Percentiles rank a stretch among this genome's conserved stretches.
Conservation (phyloP, 2,329 filamentous ascomycete species). For the Coniella vitis region DNA sequence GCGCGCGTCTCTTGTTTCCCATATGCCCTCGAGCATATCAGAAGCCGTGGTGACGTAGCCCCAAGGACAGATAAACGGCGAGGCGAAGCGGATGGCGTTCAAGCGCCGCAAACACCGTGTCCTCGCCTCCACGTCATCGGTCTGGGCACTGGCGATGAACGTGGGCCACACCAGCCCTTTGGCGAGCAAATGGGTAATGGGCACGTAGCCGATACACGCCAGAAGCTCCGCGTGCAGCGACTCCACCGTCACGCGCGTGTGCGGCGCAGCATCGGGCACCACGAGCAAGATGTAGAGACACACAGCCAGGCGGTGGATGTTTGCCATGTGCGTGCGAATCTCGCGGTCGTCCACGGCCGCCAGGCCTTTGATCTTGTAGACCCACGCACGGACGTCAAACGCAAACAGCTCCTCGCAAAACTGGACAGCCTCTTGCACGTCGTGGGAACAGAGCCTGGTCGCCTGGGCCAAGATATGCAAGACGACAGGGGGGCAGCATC, state of each 20-base stretch:
- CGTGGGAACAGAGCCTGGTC: slow-evolving; percentile 30
- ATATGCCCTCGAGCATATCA: slow-evolving; percentile 37
- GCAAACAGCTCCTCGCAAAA: slow-evolving; percentile 32
- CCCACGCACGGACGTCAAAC: slow-evolving; percentile 37
- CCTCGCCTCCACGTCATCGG: slow-evolving; percentile 33
- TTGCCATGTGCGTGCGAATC: slow-evolving; percentile 34
- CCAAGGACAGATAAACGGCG: slow-evolving; percentile 38
- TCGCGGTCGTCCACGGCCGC: slow-evolving; percentile 29
- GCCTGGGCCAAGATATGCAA: slow-evolving; percentile 37
- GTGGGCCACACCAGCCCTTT: slow-evolving; percentile 52
- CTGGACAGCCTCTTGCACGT: slow-evolving; percentile 23
- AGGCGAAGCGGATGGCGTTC: slow-evolving; percentile 22
- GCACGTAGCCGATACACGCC: slow-evolving; percentile 39
- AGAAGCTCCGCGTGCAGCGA: slow-evolving; percentile 39
- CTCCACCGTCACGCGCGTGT: slow-evolving; percentile 12
- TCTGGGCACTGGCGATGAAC: slow-evolving; percentile 49
- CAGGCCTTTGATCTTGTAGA: slow-evolving; percentile 28
- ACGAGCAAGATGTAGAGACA: slow-evolving; percentile 41
- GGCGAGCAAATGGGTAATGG: slow-evolving; percentile 43
- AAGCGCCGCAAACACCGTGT: slow-evolving; percentile 43
- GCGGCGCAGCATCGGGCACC: slow-evolving; percentile 16
- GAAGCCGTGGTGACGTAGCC: slow-evolving; percentile 42
- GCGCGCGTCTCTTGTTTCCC: slow-evolving; percentile 28
- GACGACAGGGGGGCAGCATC: slow-evolving; percentile 39
- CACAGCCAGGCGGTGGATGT: slow-evolving; percentile 35